These are phyloP conservation scores for Boletus sp. DNA, from an alignment of 768 basidiomycete genomes.

Conservation along the genomic window DNA sequence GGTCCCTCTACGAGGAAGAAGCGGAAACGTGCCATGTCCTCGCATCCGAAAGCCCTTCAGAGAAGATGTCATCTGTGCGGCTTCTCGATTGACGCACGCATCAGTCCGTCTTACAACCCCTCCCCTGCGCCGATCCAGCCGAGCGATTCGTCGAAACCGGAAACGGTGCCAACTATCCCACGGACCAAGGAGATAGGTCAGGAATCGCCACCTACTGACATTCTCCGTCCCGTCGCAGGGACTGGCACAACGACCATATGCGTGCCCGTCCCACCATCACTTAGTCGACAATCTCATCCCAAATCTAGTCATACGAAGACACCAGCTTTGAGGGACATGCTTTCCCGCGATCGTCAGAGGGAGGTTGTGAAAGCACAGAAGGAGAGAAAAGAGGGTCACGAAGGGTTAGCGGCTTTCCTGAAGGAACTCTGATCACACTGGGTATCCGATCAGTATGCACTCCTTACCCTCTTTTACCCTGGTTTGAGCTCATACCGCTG, in stretches of 20 bases:
- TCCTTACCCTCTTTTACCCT: no score
- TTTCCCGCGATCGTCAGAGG: slow-evolving; percentile 55
- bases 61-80: slow-evolving; percentile 23
- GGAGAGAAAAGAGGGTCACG: slow-evolving; percentile 24
- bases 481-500: neutral
- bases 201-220: neutral
- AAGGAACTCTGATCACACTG: slow-evolving; percentile 14
- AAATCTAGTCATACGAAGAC: slow-evolving; percentile 38
- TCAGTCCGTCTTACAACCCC: neutral
- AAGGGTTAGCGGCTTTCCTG: slow-evolving; percentile 52
- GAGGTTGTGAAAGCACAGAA: slow-evolving; percentile 25
- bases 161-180: neutral
- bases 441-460: neutral
- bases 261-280: neutral
- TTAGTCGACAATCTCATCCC: slow-evolving; percentile 33
- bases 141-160: neutral
- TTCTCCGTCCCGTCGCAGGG: neutral
- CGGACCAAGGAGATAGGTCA: neutral
- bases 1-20: slow-evolving; percentile 23
- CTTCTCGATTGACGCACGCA: slow-evolving; percentile 5
- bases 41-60: slow-evolving; percentile 1
- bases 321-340: slow-evolving; percentile 57
- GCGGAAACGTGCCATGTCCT: slow-evolving; percentile 4
- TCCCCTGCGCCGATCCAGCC: neutral
- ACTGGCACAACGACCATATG: neutral